Conservation (phyloP, 2,329 filamentous ascomycete genomes). For the Verticillium nubilum region DNA sequence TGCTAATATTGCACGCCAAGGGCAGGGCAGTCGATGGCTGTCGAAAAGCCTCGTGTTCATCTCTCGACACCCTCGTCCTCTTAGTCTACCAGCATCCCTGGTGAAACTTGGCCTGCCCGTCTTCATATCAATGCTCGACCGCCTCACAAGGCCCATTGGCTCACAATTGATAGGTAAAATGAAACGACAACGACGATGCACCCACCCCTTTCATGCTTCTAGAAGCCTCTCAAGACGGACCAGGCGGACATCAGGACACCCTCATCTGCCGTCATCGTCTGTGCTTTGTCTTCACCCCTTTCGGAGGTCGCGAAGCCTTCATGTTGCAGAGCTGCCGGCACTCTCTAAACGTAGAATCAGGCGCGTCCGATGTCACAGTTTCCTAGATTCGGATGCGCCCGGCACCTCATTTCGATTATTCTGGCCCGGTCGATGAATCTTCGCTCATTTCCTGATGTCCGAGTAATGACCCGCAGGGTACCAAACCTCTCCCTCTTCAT, state of each 20-base stretch:
- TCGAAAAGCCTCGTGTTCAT: not conserved
- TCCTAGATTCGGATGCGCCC: not conserved
- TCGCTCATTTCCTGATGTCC: not conserved
- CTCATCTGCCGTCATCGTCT: constrained; percentile 2
- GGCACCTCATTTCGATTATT: not conserved
- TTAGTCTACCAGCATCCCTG: not conserved
- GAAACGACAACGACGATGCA: constrained; percentile 10
- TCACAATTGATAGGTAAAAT: constrained; percentile 1
- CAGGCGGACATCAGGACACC: not conserved
- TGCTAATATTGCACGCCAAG: not conserved
- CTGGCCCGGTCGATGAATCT: not conserved
- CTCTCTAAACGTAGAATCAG: not conserved
- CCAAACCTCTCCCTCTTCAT: not conserved
- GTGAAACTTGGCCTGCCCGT: not conserved
- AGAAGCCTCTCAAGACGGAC: constrained; percentile 8
- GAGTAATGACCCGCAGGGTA: not conserved
- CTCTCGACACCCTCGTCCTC: not conserved
- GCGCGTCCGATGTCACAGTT: not conserved
- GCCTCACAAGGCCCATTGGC: not conserved
- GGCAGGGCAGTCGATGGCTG: not conserved
- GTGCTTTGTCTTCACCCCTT: constrained; percentile 8
- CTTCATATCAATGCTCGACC: not conserved
- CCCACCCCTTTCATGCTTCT: constrained; percentile 9
- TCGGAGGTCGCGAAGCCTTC: not conserved
- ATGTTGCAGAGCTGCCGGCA: not conserved